Evolutionary conservation across 1,284 basidiomycete genomes (phyloP).

Genomic region (Pholiota adiposa): DNA sequence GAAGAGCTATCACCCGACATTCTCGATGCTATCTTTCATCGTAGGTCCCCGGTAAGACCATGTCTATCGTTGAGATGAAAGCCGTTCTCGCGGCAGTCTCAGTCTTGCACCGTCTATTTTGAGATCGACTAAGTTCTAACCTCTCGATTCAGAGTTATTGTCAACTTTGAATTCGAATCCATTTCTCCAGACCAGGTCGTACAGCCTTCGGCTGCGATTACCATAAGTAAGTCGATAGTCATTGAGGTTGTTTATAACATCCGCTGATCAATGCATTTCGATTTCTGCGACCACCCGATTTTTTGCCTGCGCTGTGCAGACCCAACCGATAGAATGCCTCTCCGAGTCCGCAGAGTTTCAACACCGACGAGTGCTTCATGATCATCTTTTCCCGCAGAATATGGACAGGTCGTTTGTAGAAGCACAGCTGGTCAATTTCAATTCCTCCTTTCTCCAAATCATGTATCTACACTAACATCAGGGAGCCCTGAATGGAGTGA

Average conservation of each 20-base stretch:
- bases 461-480: not conserved
- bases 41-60: slow-evolving; percentile 52
- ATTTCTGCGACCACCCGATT: not conserved
- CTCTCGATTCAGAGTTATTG: slow-evolving; percentile 34
- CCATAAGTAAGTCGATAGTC: slow-evolving; percentile 40
- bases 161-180: slow-evolving; percentile 45
- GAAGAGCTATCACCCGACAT: slow-evolving; percentile 36
- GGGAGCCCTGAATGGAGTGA: too few species aligned
- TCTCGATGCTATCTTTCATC: slow-evolving; percentile 47
- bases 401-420: not conserved
- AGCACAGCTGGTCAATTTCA: too few species aligned
- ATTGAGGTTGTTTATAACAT: not conserved
- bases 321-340: slow-evolving; percentile 36
- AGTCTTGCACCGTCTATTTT: not conserved
- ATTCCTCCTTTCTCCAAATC: not conserved
- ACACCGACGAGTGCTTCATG: not conserved
- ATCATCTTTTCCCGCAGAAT: not conserved
- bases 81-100: slow-evolving; percentile 44
- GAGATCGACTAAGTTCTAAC: slow-evolving; percentile 20
- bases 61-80: slow-evolving; percentile 57
- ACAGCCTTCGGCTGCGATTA: slow-evolving; percentile 45
- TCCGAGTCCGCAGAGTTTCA: slow-evolving; percentile 22
- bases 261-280: not conserved
- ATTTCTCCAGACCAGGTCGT: slow-evolving; percentile 41
- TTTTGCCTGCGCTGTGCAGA: slow-evolving; percentile 19